phyloP scores from a whole-genome alignment of 768 basidiomycete genomes.

The Rhizopogon vulgaris region DNA sequence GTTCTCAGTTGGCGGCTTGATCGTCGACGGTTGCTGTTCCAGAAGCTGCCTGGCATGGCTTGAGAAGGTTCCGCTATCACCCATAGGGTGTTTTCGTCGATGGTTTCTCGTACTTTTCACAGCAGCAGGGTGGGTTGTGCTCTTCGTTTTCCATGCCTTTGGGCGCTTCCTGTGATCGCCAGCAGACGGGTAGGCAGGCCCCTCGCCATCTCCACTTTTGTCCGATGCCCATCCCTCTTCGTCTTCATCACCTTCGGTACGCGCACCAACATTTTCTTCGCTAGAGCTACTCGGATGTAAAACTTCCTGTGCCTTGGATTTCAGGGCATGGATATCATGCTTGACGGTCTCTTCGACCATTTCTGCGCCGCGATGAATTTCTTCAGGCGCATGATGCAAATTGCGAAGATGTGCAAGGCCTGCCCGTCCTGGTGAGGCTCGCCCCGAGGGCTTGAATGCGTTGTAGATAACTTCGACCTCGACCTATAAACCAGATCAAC shows the following conservation, averaged over 20 bases:
- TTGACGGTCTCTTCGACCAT: conserved; percentile 14
- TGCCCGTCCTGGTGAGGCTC: conserved; percentile 1
- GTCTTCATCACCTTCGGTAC: conserved; percentile 27
- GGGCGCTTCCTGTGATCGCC: conserved; percentile 18
- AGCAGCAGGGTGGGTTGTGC: neutral
- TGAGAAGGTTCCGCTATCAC: conserved; percentile 9
- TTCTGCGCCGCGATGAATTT: conserved; percentile 20
- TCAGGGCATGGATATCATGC: conserved; percentile 11
- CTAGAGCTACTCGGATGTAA: neutral
- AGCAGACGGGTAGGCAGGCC: conserved; percentile 5
- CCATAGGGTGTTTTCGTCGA: conserved; percentile 9
- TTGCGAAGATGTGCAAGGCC: conserved; percentile 9
- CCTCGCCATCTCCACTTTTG: conserved; percentile 26
- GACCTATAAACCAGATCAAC: conserved; percentile 35
- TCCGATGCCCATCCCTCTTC: conserved; percentile 69
- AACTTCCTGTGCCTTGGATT: conserved; percentile 10
- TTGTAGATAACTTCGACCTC: conserved; percentile 59
- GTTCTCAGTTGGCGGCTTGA: neutral
- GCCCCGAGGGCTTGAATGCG: conserved; percentile 19
- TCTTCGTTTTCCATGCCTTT: conserved; percentile 17
- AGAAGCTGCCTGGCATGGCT: conserved; percentile 3
- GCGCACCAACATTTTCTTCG: conserved; percentile 5
- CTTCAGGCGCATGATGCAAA: conserved; percentile 10
- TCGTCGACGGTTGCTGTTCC: neutral
- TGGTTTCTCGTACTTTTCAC: conserved; percentile 5